Evolutionary conservation across 2,329 filamentous ascomycete species (phyloP), one percentile per base, ranked within the genome.

Genomic region (Colletotrichum paranaense): DNA sequence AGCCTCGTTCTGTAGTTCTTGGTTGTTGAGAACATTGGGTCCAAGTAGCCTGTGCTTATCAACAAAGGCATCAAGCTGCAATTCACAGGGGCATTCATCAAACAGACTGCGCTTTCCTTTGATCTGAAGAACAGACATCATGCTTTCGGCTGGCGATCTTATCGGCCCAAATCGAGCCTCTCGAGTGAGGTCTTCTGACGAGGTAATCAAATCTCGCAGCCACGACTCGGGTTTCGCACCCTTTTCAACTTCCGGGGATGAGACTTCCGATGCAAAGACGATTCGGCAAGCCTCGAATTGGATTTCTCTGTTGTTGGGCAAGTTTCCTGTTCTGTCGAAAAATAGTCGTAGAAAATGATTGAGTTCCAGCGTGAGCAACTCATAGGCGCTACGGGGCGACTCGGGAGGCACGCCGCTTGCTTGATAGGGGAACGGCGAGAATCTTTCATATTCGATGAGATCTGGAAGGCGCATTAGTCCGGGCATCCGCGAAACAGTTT

Each of bases 321-420:
- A 28, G 1, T 32, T 69, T 1, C 76, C 75, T 0, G 76, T 74
- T 0, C 26, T 65, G 16, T 81, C 78, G 14, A 75, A 71, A 14
- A 77, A 77, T 1, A 74, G 74, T 3, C 77, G 75, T 67, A 78
- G 74, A n/a, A 76, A 80, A 14, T 79, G 77, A 5, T 80, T 76
- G 0, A 84, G 67, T 22, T 82, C 81, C 2, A 83, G 72, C 24
- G 83, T 82, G 1, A 85, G 75, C 0, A 82, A 62, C 49, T 83
- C 83, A 57, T 82, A 84, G 0, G 81, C 77, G 14, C 75, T 81
- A 4, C 75, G 77, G 1, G 77, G 77, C 0, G 76, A 75, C n/a
- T 72, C 76, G 1, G 74, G 72, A 5, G 63, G 62, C 6, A 75
- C 74, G 6, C 32, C 52, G 22, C 66, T 73, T 4, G 66, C 67